Evolutionary conservation across 169 alveolate genomes (phyloP), one percentile per base, ranked within the genome.

Genomic region (Eimeria maxima): DNA sequence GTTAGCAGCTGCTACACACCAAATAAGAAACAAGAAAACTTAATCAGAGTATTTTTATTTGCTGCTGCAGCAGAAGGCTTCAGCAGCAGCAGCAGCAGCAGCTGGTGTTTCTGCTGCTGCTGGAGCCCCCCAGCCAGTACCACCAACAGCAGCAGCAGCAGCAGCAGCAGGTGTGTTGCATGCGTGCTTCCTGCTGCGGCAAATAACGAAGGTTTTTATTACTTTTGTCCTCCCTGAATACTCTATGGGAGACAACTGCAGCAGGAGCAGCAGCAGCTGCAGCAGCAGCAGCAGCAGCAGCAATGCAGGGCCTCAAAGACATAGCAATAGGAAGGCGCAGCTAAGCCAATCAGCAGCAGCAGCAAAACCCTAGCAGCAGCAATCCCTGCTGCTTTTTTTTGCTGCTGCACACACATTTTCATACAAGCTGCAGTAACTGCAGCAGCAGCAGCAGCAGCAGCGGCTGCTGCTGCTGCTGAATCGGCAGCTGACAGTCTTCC

Each of bases 231-330:
- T 20, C 20, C n/a, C 5, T 60, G 3, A 60, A 60, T 6, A 60
- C 69, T 60, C 5, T 24, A 60, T 60, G n/a, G n/a, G n/a, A 20
- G n/a, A 20, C 69, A 60, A 20, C 69, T 14, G n/a, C 69, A 60
- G 69, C 69, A 60, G n/a, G 27, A 60, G 69, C 69, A 60, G 69
- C 69, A 60, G 69, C 69, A 60, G 69, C 18, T 14, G n/a, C 69
- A 60, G 69, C 69, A 60, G 69, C 69, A 60, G 69, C 69, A 60
- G 69, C 69, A 60, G 69, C 69, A 60, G 69, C 69, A 18, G 69
- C 69, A 60, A 60, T 60, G 69, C 69, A 60, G 69, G 69, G 69
- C 69, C 69, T 60, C 69, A 60, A 60, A 60, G 69, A 60, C 69
- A 60, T 18, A 24, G 69, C 69, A 0, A 2, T 18, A 60, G 20